Base-by-base conservation (phyloP, 2,329 filamentous ascomycete species). In the Botryosphaeria dothidea region DNA sequence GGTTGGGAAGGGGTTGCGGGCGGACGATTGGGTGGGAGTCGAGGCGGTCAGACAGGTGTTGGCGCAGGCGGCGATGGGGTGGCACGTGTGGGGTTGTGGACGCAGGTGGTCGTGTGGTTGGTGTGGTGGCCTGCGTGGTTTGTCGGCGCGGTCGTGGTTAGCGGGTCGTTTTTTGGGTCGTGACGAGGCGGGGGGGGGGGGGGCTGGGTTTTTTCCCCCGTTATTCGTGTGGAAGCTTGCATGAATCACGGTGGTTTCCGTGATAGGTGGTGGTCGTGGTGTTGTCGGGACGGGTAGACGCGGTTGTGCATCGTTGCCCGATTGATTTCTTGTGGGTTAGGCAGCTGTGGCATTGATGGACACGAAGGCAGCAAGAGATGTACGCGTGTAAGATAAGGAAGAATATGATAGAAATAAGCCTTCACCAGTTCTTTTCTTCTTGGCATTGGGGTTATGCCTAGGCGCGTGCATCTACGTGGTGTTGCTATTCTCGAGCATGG, bases 51-150 rank as follows among this genome's bases (percentile, higher is more conserved):
- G 38, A 17, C 52, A 85, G 2, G 83, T 95, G 2, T 78, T 97
- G 60, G 84, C 83, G 29, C 85, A 90, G 74, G 91, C 92, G 1
- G 92, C 91, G 4, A 93, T 95, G 74, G 93, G 91, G 0, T 97
- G 93, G 93, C 86, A 92, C 72, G 88, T 97, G 13, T 93, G 90
- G 87, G 92, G 92, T 87, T 95, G 85, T 96, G 93, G 81, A 96
- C 93, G 1, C 90, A 92, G 66, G 88, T 97, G 19, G 87, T 96
- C 11, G 85, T 97, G n/a, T 97, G 93, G 92, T 91, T 92, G 74
- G 88, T 97, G 48, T 97, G 93, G 93, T 95, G 92, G 90, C 93
- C 93, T 0, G 92, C 92, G 7, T 97, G 93, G 93, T 77, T 95
- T 41, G 85, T 88, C 6, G 91, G 81, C 17, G 67, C 66, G 11